Evolutionary conservation across 1,284 basidiomycete genomes (phyloP).

Genomic region (Ganoderma sinense): DNA sequence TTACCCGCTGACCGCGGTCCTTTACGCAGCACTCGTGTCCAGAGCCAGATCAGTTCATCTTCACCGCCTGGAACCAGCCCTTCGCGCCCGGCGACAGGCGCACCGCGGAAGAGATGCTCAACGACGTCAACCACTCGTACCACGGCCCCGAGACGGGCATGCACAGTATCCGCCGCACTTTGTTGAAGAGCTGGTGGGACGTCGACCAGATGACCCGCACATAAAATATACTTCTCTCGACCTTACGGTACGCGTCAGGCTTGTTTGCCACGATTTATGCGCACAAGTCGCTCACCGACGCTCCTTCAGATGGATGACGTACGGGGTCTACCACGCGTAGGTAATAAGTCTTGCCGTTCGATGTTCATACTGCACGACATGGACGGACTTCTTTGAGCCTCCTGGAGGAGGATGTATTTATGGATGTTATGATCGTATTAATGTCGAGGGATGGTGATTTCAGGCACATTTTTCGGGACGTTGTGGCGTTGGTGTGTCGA

Average conservation of each 20-base stretch:
- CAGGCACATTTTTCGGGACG: background rate
- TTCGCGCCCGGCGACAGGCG: conserved; percentile 71
- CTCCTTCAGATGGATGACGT: background rate
- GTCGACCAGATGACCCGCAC: conserved; percentile 47
- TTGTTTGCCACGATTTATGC: background rate
- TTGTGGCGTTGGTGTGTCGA: background rate
- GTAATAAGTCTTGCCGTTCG: conserved; percentile 11
- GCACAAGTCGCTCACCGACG: background rate
- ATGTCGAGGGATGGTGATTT: background rate
- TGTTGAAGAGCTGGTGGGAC: conserved; percentile 64
- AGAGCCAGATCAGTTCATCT: conserved; percentile 59
- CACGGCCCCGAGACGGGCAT: conserved; percentile 51
- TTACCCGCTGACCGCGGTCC: background rate
- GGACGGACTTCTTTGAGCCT: conserved; percentile 5
- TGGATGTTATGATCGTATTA: background rate
- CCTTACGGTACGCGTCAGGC: background rate
- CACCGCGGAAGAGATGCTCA: conserved; percentile 59
- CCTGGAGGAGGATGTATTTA: conserved; percentile 18
- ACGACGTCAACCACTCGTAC: conserved; percentile 44
- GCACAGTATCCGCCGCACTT: conserved; percentile 55
- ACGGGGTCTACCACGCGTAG: background rate
- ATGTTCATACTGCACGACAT: conserved; percentile 18
- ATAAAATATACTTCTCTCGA: background rate
- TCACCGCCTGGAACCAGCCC: conserved; percentile 64
- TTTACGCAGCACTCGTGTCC: conserved; percentile 56